Base-by-base conservation (phyloP, 164 flowering plant genomes). In the Euptelea pleiosperma region DNA sequence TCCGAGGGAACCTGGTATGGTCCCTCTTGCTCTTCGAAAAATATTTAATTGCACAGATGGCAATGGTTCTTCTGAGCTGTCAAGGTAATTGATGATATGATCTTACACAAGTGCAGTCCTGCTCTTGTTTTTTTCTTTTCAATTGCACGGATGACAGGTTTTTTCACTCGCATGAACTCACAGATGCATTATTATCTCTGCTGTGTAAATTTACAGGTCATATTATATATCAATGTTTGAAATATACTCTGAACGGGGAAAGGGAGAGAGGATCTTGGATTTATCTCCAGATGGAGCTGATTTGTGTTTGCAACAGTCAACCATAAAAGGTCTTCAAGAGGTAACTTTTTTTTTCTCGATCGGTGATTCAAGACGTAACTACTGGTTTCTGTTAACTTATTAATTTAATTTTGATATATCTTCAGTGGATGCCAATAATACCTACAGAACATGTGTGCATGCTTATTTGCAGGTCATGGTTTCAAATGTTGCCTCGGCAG, bases 211-310 rank as follows among this genome's bases (percentile, higher is more conserved):
- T 55, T 53, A 34, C 77, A 91, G 98, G 77, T 67, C 65, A 33
- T 80, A 77, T 56, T 75, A 52, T 61, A 19, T 92, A 33, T 89
- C 98, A 0, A 77, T 92, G 69, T 85, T 92, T 70, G 96, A 89
- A 55, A 89, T 92, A 65, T 75, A 42, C 59, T 77, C 93, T 36
- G 96, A 92, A 52, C 54, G 76, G 47, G 87, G 98, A 26, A 89
- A 80, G 70, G 79, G 75, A 7, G 98, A 92, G 64, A 87, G 62
- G 75, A 47, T 85, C 14, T 45, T 53, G 53, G 98, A 92, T 75
- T 74, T 92, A 31, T 69, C 70, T 15, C 67, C 72, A 2, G 79
- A 72, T 55, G 89, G 88, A 42, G 63, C 55, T 41, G 87, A 87
- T 29, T 43, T 81, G 45, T 53, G 26, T 55, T 54, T 81, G 70